Evolutionary conservation across 192 early-diverging fungal genomes (phyloP), one percentile per base, ranked within the genome.

Genomic region (Coemansia sp.): DNA sequence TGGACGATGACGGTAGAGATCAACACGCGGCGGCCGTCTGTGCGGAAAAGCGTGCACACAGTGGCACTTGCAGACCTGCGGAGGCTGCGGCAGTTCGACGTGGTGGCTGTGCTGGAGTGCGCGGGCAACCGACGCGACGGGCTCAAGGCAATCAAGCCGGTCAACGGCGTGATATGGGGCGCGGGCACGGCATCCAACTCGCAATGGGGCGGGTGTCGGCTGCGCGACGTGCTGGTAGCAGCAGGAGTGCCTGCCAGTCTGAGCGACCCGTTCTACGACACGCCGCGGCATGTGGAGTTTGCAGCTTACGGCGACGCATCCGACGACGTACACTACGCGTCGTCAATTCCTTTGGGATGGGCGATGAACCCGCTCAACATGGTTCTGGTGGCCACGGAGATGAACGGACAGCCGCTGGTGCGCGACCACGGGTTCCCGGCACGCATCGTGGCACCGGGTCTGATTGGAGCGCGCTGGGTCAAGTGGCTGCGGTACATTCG

Each of bases 391-490:
- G 93, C 93, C 18, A 91, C 89, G 28, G 83, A 84, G 67, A 91
- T 92, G 88, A 95, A 95, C 72, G 92, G 91, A 25, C 58, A 80
- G 56, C 55, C 66, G 45, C 79, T 95, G 32, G 60, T 88, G 0
- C 89, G 89, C 34, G 93, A 95, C 76, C 95, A 97, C 76, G 94
- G 95, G 5, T 91, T 82, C 66, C 95, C 95, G 3, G 64, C 94
- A 10, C 91, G 95, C 16, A 85, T 90, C n/a, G 87, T 97, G 38
- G 88, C 96, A 5, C 94, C 94, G 25, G 95, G 95, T 3, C 82
- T 87, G 63, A 94, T 97, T 36, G 95, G 94, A 17, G 95, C 93
- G 1, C 86, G 95, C 34, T 89, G 81, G 65, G 89, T 96, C 70
- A 97, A 97, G 64, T 96, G 91, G 91, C 73, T 95, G 22, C 63